These are phyloP conservation scores for Talaromyces liani DNA, from an alignment of 495 filamentous ascomycete genomes.

Conservation along the genomic window DNA sequence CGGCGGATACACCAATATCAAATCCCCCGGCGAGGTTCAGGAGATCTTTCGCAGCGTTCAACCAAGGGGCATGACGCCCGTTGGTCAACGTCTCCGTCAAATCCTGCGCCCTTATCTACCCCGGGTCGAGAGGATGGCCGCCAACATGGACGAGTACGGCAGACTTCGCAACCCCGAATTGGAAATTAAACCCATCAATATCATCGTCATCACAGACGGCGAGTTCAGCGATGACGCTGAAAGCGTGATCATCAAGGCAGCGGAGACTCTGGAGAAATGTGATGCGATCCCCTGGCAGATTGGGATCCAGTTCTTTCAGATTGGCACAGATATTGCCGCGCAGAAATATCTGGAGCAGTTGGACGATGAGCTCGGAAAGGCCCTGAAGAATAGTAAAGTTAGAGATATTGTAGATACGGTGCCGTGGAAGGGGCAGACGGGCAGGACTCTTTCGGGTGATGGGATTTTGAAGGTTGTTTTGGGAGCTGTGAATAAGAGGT, in stretches of 20 bases:
- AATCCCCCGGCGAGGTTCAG: constrained; percentile 40
- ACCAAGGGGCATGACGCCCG: constrained; percentile 65
- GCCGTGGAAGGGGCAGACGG: constrained; percentile 50
- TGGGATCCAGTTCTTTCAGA: constrained; percentile 96
- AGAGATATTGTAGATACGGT: constrained; percentile 95
- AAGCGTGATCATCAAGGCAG: constrained; percentile 56
- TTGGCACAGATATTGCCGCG: constrained; percentile 67
- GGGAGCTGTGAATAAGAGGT: constrained; percentile 56
- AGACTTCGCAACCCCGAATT: constrained; percentile 3
- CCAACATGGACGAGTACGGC: constrained; percentile 32
- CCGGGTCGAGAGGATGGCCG: constrained; percentile 30
- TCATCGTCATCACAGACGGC: constrained; percentile 92
- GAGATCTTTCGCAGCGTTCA: constrained; percentile 59
- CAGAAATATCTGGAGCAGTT: constrained; percentile 58
- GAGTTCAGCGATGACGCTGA: constrained; percentile 77
- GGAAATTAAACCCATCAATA: constrained; percentile 72
- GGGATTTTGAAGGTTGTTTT: constrained; percentile 79
- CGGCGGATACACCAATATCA: constrained; percentile 52
- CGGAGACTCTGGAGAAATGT: constrained; percentile 61
- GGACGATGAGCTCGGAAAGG: constrained; percentile 64
- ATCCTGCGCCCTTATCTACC: constrained; percentile 69
- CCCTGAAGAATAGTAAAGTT: constrained; percentile 40
- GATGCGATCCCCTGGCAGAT: constrained; percentile 78
- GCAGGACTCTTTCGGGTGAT: constrained; percentile 47
- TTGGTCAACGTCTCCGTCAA: constrained; percentile 61